These are phyloP conservation scores for Wickerhamomyces bisporus DNA, from an alignment of 805 yeast species.

Conservation along the genomic window DNA sequence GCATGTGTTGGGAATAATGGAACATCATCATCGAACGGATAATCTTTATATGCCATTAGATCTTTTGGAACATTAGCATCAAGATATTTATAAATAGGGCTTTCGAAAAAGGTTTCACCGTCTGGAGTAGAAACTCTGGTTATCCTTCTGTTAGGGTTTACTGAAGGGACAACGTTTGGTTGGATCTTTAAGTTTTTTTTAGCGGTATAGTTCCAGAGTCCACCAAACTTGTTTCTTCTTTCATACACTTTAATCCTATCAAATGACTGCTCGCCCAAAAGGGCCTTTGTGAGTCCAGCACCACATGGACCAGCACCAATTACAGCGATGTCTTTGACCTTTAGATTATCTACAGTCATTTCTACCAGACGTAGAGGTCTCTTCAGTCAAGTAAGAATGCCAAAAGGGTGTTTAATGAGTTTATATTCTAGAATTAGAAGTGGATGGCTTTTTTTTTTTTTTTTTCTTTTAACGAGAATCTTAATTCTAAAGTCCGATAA, in stretches of 20 bases:
- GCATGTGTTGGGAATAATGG: conserved; percentile 54
- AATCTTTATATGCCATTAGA: conserved; percentile 60
- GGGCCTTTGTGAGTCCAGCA: conserved; percentile 57
- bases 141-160: conserved; percentile 19
- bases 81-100: conserved; percentile 58
- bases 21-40: conserved; percentile 41
- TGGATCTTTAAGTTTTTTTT: conserved; percentile 8
- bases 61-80: conserved; percentile 66
- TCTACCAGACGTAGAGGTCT: no score
- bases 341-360: neutral
- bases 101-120: conserved; percentile 35
- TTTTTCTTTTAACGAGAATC: no score
- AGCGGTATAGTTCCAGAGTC: conserved; percentile 61
- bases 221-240: conserved; percentile 57
- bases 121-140: conserved; percentile 13
- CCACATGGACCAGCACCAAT: conserved; percentile 82
- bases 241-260: conserved; percentile 54
- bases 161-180: conserved; percentile 24
- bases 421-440: no score
- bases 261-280: conserved; percentile 45
- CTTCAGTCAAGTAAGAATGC: no score
- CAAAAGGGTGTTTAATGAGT: no score
- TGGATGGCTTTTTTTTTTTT: no score
- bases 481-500: no score
- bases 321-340: conserved; percentile 42